Conservation (phyloP, 1,139 yeast genomes). For the Yamadazyma friedrichii region DNA sequence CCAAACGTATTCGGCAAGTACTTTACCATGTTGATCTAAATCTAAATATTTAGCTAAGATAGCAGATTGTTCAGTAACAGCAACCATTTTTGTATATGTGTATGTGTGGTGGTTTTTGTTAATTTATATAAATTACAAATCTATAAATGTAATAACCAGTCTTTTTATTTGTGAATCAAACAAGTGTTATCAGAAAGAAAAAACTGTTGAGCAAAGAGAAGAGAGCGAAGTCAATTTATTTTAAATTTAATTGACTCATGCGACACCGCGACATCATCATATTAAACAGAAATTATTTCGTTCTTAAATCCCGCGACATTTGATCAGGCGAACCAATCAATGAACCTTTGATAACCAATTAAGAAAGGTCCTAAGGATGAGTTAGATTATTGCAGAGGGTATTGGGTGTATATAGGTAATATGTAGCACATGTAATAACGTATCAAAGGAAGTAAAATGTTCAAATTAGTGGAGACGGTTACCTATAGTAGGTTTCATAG, state of each 20-base stretch:
- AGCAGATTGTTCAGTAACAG: slow-evolving; percentile 66
- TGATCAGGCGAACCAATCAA: no score
- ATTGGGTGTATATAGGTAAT: no score
- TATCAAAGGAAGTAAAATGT: no score
- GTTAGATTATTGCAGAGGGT: no score
- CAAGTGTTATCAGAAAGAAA: neutral
- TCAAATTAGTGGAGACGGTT: no score
- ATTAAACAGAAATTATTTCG: no score
- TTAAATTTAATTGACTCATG: slow-evolving; percentile 1
- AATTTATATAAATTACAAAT: no score
- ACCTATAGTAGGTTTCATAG: no score
- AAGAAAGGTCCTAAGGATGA: neutral
- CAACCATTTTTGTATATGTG: slow-evolving; percentile 24
- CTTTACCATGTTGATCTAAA: slow-evolving; percentile 80
- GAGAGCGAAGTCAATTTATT: slow-evolving; percentile 6
- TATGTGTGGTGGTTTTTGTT: neutral
- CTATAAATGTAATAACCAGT: no score
- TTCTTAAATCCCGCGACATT: no score
- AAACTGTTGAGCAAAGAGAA: no score
- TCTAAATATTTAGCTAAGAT: slow-evolving; percentile 79
- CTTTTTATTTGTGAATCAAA: neutral
- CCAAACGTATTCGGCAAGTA: slow-evolving; percentile 98
- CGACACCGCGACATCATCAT: neutral
- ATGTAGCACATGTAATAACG: no score
- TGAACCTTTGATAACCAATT: neutral